Percentiles rank a stretch among this genome's conserved stretches.
Conservation (phyloP, 805 yeast genomes). For the Candida koratica region DNA sequence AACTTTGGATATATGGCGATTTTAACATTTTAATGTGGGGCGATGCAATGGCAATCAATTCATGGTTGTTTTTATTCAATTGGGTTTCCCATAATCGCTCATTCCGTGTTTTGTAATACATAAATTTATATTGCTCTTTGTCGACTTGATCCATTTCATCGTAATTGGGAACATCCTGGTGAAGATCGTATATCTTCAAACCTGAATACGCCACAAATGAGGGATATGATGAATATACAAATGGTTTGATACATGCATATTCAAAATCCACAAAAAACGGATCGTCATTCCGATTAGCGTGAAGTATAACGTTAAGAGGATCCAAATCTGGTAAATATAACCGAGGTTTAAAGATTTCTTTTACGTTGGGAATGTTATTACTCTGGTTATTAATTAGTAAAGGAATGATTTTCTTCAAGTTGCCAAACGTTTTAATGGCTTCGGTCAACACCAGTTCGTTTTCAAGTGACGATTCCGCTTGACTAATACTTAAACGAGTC, state of each 20-base stretch:
- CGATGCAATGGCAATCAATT: constrained; percentile 73
- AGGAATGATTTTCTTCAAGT: constrained; percentile 54
- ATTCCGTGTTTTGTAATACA: constrained; percentile 86
- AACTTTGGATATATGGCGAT: constrained; percentile 57
- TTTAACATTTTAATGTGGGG: constrained; percentile 77
- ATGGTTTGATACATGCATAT: constrained; percentile 75
- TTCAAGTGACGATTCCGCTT: constrained; percentile 51
- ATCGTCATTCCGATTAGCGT: constrained; percentile 30
- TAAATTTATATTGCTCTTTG: constrained; percentile 76
- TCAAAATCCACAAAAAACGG: constrained; percentile 77
- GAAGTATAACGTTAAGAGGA: constrained; percentile 75
- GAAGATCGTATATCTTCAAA: constrained; percentile 73
- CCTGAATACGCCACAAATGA: constrained; percentile 84
- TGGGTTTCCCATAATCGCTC: constrained; percentile 84
- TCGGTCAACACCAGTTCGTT: constrained; percentile 40
- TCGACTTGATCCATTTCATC: constrained; percentile 65
- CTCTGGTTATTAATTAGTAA: constrained; percentile 53
- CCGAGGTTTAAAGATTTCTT: constrained; percentile 66
- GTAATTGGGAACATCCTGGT: constrained; percentile 71
- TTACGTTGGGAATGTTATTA: constrained; percentile 56
- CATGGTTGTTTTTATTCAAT: constrained; percentile 59
- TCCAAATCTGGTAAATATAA: constrained; percentile 79
- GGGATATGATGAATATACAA: constrained; percentile 73
- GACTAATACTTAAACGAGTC: constrained; percentile 49
- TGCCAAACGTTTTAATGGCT: constrained; percentile 59